A percentile compares a stretch with the other conserved stretches of the same genome.
Evolutionary conservation across 345 rosid species (phyloP).

Genomic region (Brassica juncea): DNA sequence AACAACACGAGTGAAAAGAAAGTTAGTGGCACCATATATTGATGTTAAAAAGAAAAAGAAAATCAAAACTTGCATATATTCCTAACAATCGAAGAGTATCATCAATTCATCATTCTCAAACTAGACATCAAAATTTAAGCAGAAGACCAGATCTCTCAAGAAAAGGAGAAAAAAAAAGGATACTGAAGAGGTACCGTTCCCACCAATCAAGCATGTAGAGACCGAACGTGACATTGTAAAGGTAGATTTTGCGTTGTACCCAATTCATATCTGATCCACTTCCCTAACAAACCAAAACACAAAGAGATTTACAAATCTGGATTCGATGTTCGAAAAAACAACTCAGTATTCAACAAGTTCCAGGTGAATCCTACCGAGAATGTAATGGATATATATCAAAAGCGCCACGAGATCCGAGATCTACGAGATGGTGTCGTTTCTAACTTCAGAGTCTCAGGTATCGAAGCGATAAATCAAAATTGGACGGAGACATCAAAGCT

Average conservation of each 20-base stretch:
- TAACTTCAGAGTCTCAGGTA: background rate
- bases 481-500: background rate
- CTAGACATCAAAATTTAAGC: background rate
- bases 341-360: background rate
- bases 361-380: background rate
- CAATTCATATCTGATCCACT: conserved; percentile 66
- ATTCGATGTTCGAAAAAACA: background rate
- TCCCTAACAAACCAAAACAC: background rate
- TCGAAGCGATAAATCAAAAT: background rate
- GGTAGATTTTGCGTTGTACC: conserved; percentile 93
- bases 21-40: conserved; percentile 5
- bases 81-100: conserved; percentile 2
- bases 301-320: background rate
- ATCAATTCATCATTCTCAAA: background rate
- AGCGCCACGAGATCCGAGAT: background rate
- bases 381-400: background rate
- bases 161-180: conserved; percentile 46
- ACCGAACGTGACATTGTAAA: conserved; percentile 95
- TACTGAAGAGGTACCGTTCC: conserved; percentile 98
- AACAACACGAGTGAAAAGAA: background rate
- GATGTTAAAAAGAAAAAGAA: background rate
- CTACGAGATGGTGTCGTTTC: background rate
- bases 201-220: conserved; percentile 99
- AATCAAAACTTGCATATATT: conserved; percentile 6
- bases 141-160: conserved; percentile 19